phyloP scores from a whole-genome alignment of 2,329 filamentous ascomycete genomes.

The Arthrobotrys pseudoclavata region DNA sequence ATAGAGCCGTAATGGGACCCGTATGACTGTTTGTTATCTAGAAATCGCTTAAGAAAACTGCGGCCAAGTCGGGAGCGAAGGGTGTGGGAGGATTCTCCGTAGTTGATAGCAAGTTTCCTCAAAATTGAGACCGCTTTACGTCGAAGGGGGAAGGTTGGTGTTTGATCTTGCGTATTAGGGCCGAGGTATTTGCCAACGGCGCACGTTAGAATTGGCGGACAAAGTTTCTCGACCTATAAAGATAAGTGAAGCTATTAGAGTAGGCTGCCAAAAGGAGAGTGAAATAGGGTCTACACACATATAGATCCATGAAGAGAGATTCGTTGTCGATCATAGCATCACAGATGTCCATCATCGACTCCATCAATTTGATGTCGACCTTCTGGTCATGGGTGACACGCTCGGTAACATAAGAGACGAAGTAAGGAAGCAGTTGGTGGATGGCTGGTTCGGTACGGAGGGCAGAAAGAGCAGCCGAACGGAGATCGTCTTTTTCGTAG shows the following conservation, averaged over 20 bases:
- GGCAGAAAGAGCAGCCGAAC: constrained; percentile 85
- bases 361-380: constrained; percentile 82
- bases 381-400: constrained; percentile 95
- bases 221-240: constrained; percentile 73
- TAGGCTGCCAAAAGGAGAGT: constrained; percentile 11
- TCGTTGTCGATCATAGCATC: constrained; percentile 86
- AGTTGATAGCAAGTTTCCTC: constrained; percentile 82
- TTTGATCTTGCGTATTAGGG: constrained; percentile 64
- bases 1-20: constrained; percentile 91
- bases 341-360: constrained; percentile 91
- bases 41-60: constrained; percentile 91
- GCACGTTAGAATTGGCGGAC: constrained; percentile 91
- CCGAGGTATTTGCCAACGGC: constrained; percentile 84
- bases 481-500: constrained; percentile 86
- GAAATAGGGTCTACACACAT: constrained; percentile 67
- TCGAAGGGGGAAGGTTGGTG: constrained; percentile 78
- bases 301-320: constrained; percentile 80
- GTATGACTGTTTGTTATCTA: constrained; percentile 85
- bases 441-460: constrained; percentile 90
- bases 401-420: constrained; percentile 94
- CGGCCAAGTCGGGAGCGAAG: constrained; percentile 89
- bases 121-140: constrained; percentile 87
- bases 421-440: constrained; percentile 96
- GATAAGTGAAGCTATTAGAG: neutral
- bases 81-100: constrained; percentile 82